Conservation (phyloP, 1,284 basidiomycete genomes). For the Ganoderma leucocontextum region DNA sequence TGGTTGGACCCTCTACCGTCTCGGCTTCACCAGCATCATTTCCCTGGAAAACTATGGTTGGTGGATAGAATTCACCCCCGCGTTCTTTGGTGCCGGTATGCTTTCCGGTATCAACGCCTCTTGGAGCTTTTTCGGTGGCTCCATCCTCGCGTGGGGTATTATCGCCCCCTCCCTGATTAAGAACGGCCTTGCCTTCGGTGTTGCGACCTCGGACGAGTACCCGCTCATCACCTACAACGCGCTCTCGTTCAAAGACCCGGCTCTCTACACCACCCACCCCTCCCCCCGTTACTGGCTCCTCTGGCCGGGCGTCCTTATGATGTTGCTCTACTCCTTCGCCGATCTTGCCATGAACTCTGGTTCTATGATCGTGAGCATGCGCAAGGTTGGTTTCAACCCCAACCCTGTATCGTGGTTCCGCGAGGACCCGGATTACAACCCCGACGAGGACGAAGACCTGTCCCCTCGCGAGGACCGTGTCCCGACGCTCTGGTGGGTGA, state of each 20-base stretch:
- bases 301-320: constrained; percentile 69
- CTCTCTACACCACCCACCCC: constrained; percentile 50
- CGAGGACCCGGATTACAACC: constrained; percentile 25
- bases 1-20: constrained; percentile 67
- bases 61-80: constrained; percentile 67
- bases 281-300: constrained; percentile 76
- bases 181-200: constrained; percentile 59
- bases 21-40: constrained; percentile 70
- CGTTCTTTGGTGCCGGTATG: constrained; percentile 76
- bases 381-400: constrained; percentile 26
- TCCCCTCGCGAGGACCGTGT: constrained; percentile 63
- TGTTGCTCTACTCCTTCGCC: constrained; percentile 54
- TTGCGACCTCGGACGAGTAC: constrained; percentile 49
- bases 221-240: constrained; percentile 53
- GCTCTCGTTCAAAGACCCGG: constrained; percentile 55
- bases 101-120: constrained; percentile 72
- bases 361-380: constrained; percentile 24
- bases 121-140: constrained; percentile 69
- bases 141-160: constrained; percentile 70
- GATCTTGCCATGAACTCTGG: constrained; percentile 36
- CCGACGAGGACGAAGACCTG: constrained; percentile 52
- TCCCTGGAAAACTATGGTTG: constrained; percentile 65
- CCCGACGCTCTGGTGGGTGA: constrained; percentile 63
- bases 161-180: constrained; percentile 66
- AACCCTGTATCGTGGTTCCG: constrained; percentile 35